Conservation (phyloP, 1,139 yeast species). For the Schwanniomyces etchellsii region DNA sequence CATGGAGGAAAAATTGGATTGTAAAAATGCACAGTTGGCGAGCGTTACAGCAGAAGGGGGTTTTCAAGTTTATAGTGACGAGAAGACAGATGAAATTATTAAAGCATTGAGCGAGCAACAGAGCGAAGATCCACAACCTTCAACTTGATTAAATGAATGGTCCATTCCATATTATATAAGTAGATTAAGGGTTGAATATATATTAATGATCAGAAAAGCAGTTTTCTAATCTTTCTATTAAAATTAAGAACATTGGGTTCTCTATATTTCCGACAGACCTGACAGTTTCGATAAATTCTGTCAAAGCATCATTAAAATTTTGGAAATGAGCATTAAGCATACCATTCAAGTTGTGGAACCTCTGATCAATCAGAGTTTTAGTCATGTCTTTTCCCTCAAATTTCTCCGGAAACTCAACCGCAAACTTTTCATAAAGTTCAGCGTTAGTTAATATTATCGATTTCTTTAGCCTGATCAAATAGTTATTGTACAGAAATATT, state of each 20-base stretch:
- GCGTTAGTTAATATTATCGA: slow-evolving; percentile 49
- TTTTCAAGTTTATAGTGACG: slow-evolving; percentile 80
- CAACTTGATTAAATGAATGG: slow-evolving; percentile 4
- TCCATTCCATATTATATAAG: slow-evolving; percentile 5
- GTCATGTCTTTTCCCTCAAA: slow-evolving; percentile 35
- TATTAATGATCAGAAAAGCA: slow-evolving; percentile 25
- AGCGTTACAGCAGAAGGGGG: slow-evolving; percentile 86
- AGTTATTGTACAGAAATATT: slow-evolving; percentile 50
- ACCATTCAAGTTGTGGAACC: slow-evolving; percentile 42
- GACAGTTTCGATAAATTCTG: slow-evolving; percentile 50
- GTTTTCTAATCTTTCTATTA: slow-evolving; percentile 49
- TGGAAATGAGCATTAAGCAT: slow-evolving; percentile 49
- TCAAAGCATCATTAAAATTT: slow-evolving; percentile 49
- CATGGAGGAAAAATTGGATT: slow-evolving; percentile 97
- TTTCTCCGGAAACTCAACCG: slow-evolving; percentile 33
- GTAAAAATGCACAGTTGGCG: slow-evolving; percentile 93
- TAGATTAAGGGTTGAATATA: slow-evolving; percentile 2
- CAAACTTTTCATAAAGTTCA: slow-evolving; percentile 34
- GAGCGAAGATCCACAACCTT: slow-evolving; percentile 22
- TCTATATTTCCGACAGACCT: slow-evolving; percentile 60
- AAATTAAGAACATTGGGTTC: slow-evolving; percentile 48
- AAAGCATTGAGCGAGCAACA: slow-evolving; percentile 69
- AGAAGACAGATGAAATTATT: slow-evolving; percentile 78
- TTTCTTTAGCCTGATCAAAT: slow-evolving; percentile 49
- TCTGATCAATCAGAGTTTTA: slow-evolving; percentile 29